Evolutionary conservation across 164 flowering plant species (phyloP).

Genomic region (Cinnamomum micranthum): DNA sequence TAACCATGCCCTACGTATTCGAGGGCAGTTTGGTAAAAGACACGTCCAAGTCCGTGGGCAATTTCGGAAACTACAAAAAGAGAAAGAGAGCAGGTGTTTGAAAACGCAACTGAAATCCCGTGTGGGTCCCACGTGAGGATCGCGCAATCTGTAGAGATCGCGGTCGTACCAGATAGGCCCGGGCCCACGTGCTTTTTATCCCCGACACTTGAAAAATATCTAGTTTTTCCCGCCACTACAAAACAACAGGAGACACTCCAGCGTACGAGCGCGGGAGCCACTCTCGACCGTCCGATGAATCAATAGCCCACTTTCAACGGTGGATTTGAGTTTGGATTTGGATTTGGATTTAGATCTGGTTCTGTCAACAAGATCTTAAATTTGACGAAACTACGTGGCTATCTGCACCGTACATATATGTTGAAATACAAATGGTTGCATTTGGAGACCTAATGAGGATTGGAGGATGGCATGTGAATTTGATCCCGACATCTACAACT

Average conservation of each 20-base stretch:
- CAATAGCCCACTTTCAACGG: no score
- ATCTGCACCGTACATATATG: no score
- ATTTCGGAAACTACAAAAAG: neutral
- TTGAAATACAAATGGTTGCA: no score
- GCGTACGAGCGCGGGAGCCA: neutral
- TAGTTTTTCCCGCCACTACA: neutral
- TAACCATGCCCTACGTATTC: neutral
- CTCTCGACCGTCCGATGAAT: neutral
- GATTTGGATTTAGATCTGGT: no score
- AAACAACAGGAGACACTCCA: neutral
- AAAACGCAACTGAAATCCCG: neutral
- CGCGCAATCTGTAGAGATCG: neutral
- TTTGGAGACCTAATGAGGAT: no score
- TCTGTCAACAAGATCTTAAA: no score
- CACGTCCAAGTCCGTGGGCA: neutral
- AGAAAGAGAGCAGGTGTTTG: no score
- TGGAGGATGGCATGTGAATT: no score
- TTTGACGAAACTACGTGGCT: no score
- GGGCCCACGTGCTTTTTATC: neutral
- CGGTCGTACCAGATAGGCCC: neutral
- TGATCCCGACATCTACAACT: no score
- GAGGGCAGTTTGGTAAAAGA: neutral
- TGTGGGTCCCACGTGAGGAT: neutral
- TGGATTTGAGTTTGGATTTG: no score
- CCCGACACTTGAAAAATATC: neutral